These are phyloP conservation scores for Pythium angustatum DNA, from an alignment of 352 stramenopile species.

Conservation along the genomic window DNA sequence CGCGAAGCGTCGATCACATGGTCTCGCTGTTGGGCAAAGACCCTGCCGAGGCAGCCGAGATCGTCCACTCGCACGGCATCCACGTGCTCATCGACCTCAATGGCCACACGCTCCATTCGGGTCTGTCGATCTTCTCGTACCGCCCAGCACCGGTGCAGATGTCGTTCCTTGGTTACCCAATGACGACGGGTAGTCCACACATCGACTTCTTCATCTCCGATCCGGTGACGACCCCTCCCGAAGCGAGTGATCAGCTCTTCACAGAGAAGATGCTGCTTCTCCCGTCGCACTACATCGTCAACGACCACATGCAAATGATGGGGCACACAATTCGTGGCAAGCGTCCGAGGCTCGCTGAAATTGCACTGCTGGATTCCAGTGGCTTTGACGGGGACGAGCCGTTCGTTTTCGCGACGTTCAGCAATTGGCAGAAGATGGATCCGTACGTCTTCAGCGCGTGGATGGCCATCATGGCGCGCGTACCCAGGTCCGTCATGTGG, in stretches of 20 bases:
- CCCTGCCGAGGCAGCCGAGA: constrained; percentile 40
- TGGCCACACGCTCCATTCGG: constrained; percentile 79
- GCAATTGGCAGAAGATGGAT: constrained; percentile 90
- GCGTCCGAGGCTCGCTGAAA: constrained; percentile 20
- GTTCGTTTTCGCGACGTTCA: constrained; percentile 84
- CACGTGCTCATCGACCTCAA: constrained; percentile 85
- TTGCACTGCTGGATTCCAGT: constrained; percentile 22
- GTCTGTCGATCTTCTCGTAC: constrained; percentile 63
- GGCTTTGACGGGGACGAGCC: not conserved
- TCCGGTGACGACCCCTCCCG: constrained; percentile 46
- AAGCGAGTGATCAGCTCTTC: constrained; percentile 43
- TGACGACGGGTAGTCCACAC: constrained; percentile 56
- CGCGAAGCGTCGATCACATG: constrained; percentile 59
- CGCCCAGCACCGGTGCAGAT: constrained; percentile 69
- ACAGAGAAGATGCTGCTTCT: constrained; percentile 77
- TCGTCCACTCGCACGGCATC: constrained; percentile 56
- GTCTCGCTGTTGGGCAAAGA: constrained; percentile 67
- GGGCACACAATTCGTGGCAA: constrained; percentile 44
- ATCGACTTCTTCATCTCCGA: constrained; percentile 80
- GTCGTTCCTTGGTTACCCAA: constrained; percentile 75
- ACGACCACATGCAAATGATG: constrained; percentile 83
- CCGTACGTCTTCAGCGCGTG: constrained; percentile 67
- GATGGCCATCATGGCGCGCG: constrained; percentile 74
- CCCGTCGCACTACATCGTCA: constrained; percentile 78
- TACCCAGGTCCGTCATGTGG: constrained; percentile 73